These are phyloP conservation scores for Cardiospermum halicacabum DNA, from an alignment of 345 rosid species.

Conservation along the genomic window DNA sequence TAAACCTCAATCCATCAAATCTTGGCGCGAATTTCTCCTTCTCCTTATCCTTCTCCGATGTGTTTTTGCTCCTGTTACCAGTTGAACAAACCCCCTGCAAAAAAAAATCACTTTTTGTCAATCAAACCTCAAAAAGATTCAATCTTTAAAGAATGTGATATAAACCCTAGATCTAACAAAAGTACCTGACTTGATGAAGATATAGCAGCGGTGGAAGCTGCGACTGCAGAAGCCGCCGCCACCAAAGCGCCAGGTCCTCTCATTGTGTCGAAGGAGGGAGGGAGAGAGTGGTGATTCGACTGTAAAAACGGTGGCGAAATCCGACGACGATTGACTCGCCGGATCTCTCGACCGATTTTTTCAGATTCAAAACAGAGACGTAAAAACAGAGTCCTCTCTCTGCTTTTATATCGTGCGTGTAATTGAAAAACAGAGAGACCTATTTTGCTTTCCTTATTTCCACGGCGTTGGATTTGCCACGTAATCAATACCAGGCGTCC, in stretches of 20 bases:
- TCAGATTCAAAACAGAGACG: not conserved
- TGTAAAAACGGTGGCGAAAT: constrained; percentile 16
- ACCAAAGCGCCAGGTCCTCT: constrained; percentile 35
- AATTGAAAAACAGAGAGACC: not conserved
- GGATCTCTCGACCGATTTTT: constrained; percentile 30
- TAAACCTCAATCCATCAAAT: constrained; percentile 63
- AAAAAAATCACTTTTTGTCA: too few species aligned
- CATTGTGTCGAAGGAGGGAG: constrained; percentile 17
- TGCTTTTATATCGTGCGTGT: too few species aligned
- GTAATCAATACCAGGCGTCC: too few species aligned
- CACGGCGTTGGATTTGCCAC: not conserved
- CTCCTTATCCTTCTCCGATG: constrained; percentile 22
- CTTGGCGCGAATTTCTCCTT: constrained; percentile 45
- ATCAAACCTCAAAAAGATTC: not conserved
- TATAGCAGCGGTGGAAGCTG: constrained; percentile 48
- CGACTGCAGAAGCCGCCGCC: constrained; percentile 50
- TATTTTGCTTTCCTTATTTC: not conserved
- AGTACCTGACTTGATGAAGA: constrained; percentile 32
- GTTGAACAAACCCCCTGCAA: constrained; percentile 25
- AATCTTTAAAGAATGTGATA: too few species aligned
- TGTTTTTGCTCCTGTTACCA: constrained; percentile 10
- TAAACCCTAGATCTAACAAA: not conserved
- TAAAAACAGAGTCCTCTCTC: not conserved
- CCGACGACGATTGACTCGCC: constrained; percentile 34
- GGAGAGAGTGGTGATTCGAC: not conserved